Conservation (phyloP, 129 eudicot genomes). For the Scalesia atractyloides region DNA sequence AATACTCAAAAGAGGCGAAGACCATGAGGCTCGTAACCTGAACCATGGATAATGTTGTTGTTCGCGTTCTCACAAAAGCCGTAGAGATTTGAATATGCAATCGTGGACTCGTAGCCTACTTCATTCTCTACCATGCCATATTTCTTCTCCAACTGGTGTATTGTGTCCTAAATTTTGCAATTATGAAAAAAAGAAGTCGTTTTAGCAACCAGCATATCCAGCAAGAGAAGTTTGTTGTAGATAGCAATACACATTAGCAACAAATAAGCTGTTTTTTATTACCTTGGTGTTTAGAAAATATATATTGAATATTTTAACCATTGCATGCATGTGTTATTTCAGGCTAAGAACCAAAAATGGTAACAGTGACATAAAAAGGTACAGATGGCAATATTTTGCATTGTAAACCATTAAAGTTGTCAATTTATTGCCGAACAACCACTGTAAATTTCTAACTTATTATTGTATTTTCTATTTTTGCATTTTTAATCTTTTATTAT, state of each 20-base stretch:
- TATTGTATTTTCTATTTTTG: not conserved
- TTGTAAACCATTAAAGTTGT: not conserved
- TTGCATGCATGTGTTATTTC: not conserved
- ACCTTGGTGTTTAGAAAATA: not conserved
- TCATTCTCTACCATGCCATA: slow-evolving; percentile 42
- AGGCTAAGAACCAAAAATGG: not conserved
- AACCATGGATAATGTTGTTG: slow-evolving; percentile 33
- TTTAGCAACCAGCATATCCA: not conserved
- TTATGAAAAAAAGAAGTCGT: not conserved
- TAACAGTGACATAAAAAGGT: not conserved
- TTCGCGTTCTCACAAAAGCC: slow-evolving; percentile 43
- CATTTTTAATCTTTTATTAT: not conserved
- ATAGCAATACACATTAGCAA: slow-evolving; percentile 3
- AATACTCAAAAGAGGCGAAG: slow-evolving; percentile 37
- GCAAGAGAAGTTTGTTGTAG: not conserved
- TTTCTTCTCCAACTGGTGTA: slow-evolving; percentile 44
- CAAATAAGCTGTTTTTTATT: not conserved
- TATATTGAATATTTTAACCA: not conserved
- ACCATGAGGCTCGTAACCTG: slow-evolving; percentile 25
- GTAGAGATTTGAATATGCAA: slow-evolving; percentile 43
- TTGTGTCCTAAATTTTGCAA: slow-evolving; percentile 40
- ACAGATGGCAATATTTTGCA: not conserved
- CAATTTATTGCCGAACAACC: not conserved
- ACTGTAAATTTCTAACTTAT: not conserved
- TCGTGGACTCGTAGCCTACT: slow-evolving; percentile 38